These are phyloP conservation scores for Blastomyces gilchristii DNA, from an alignment of 2,329 filamentous ascomycete genomes.

Conservation along the genomic window DNA sequence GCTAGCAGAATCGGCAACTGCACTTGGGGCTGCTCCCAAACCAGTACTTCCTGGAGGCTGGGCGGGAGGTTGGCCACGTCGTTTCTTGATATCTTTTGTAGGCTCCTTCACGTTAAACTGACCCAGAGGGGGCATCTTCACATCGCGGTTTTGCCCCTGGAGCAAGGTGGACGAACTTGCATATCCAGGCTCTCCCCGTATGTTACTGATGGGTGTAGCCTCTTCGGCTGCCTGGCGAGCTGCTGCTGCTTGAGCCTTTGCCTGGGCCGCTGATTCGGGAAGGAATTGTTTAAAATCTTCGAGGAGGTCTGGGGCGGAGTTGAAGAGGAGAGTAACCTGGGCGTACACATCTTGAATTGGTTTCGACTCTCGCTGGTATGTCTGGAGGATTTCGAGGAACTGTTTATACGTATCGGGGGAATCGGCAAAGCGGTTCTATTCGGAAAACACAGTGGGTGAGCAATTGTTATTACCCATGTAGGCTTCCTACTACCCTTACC, in stretches of 20 bases:
- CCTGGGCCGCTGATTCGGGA: conserved; percentile 71
- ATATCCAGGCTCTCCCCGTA: conserved; percentile 45
- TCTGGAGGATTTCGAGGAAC: conserved; percentile 94
- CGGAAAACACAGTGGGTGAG: not conserved
- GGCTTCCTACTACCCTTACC: not conserved
- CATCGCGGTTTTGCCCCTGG: conserved; percentile 43
- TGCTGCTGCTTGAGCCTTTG: conserved; percentile 49
- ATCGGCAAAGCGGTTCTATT: conserved; percentile 85
- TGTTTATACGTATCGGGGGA: conserved; percentile 99
- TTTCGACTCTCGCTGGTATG: conserved; percentile 94
- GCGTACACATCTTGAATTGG: conserved; percentile 97
- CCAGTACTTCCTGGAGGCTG: conserved; percentile 26
- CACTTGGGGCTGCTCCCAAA: conserved; percentile 25
- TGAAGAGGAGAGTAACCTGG: conserved; percentile 90
- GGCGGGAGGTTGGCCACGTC: conserved; percentile 49
- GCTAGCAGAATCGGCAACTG: conserved; percentile 21
- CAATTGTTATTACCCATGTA: not conserved
- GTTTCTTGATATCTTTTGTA: conserved; percentile 84
- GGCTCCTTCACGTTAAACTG: conserved; percentile 83
- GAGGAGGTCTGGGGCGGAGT: conserved; percentile 81
- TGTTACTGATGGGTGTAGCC: conserved; percentile 54
- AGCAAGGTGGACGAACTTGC: conserved; percentile 31
- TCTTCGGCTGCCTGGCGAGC: conserved; percentile 57
- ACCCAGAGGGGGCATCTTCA: conserved; percentile 81
- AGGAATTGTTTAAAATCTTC: conserved; percentile 99